A percentile compares a stretch with the other conserved stretches of the same genome.
These are phyloP conservation scores for Eimeria maxima DNA, from an alignment of 169 alveolate species.

Conservation along the genomic window DNA sequence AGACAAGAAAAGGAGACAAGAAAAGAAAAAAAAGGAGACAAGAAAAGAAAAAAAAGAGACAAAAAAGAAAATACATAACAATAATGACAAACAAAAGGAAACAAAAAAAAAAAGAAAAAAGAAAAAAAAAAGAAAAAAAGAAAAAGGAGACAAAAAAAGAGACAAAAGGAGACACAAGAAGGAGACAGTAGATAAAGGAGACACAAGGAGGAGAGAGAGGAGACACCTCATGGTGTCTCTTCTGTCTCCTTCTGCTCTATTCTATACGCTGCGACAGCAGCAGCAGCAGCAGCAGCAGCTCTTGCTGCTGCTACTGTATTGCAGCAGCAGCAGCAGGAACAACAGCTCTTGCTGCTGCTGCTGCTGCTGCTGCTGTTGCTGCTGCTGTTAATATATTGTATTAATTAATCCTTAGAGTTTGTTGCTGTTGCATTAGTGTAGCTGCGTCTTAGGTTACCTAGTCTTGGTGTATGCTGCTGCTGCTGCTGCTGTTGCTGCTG, in stretches of 20 bases:
- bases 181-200: not conserved
- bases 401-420: too few relatives aligned
- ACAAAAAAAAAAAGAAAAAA: not conserved
- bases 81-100: not conserved
- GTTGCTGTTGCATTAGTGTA: not conserved
- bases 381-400: not conserved
- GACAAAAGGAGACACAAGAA: not conserved
- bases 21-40: not conserved
- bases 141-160: not conserved
- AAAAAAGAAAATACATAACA: not conserved
- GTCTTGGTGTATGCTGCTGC: not conserved
- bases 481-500: not conserved
- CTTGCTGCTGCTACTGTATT: not conserved
- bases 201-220: not conserved
- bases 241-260: too few relatives aligned
- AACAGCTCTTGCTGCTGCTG: not conserved
- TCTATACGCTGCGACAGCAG: too few relatives aligned
- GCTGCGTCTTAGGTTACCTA: not conserved
- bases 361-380: slow-evolving; percentile 9
- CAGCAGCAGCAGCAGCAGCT: not conserved
- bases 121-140: not conserved
- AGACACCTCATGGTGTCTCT: too few relatives aligned
- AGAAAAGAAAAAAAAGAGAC: not conserved
- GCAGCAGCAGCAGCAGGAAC: not conserved
- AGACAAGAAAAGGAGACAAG: not conserved